These are phyloP conservation scores for Geotrichum phurueaensis DNA, from an alignment of 1,139 yeast species.

Conservation along the genomic window DNA sequence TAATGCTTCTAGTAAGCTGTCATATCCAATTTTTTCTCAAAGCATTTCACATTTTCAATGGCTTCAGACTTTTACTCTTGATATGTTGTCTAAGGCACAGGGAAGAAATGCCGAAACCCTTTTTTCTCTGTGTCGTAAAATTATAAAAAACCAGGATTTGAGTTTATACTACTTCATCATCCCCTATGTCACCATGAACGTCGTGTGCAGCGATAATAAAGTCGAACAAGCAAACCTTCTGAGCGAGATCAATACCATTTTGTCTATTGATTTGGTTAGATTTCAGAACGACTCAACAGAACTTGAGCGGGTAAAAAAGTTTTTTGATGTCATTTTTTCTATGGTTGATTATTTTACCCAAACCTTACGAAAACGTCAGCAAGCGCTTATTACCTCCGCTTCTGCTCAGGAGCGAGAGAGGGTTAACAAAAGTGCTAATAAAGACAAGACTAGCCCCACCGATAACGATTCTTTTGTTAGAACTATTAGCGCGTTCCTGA, in stretches of 20 bases:
- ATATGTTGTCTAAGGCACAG: conserved; percentile 48
- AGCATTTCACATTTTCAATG: conserved; percentile 47
- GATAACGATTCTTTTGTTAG: conserved; percentile 20
- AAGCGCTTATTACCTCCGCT: conserved; percentile 19
- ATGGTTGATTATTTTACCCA: conserved; percentile 79
- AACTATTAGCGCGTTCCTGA: conserved; percentile 43
- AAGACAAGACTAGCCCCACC: conserved; percentile 1
- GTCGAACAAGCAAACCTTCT: conserved; percentile 44
- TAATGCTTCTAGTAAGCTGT: conserved; percentile 16
- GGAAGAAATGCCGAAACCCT: conserved; percentile 44
- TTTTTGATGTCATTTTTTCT: conserved; percentile 62
- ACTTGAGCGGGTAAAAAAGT: conserved; percentile 45
- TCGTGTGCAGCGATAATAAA: conserved; percentile 50
- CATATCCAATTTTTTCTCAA: conserved; percentile 46
- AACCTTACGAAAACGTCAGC: conserved; percentile 49
- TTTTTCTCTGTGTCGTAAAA: conserved; percentile 58
- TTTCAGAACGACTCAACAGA: conserved; percentile 42
- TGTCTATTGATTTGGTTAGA: conserved; percentile 39
- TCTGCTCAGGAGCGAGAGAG: conserved; percentile 11
- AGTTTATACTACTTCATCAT: conserved; percentile 65
- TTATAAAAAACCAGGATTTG: conserved; percentile 58
- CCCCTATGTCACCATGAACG: conserved; percentile 71
- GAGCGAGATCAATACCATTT: conserved; percentile 53
- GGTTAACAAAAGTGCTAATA: conserved; percentile 8
- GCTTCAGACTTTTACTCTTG: conserved; percentile 65